phyloP scores from a whole-genome alignment of 164 flowering plant genomes.

The Annona cherimola region DNA sequence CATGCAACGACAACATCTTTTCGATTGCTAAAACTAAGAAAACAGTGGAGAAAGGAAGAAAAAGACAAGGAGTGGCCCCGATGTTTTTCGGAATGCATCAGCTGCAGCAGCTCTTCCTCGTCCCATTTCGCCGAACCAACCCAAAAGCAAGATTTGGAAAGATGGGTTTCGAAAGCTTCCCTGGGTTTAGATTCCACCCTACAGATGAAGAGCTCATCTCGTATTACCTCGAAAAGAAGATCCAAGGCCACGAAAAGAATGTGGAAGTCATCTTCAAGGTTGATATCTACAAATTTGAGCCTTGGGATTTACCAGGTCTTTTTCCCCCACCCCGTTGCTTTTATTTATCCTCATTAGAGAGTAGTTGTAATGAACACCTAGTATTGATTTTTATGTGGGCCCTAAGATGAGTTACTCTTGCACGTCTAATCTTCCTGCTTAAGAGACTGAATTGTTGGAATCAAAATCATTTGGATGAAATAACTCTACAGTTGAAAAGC shows the following conservation, averaged over 20 bases:
- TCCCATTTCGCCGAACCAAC: no score
- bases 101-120: no score
- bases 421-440: no score
- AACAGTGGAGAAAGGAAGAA: no score
- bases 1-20: no score
- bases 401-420: not conserved
- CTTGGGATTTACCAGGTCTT: constrained; percentile 72
- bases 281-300: constrained; percentile 66
- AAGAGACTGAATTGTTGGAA: no score
- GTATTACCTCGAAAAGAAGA: constrained; percentile 57
- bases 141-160: not conserved
- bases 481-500: no score
- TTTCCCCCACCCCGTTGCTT: not conserved
- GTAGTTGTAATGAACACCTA: not conserved
- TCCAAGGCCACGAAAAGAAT: constrained; percentile 43
- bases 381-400: not conserved
- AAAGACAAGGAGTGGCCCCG: no score
- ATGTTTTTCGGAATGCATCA: no score
- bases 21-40: no score
- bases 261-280: constrained; percentile 61
- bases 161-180: not conserved
- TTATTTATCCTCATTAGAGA: not conserved
- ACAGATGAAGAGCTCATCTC: constrained; percentile 55
- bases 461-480: no score
- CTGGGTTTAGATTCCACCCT: constrained; percentile 47